Evolutionary conservation across 148 eudicot species (phyloP), one percentile per base, ranked within the genome.

Genomic region (Nepenthes mirabilis): DNA sequence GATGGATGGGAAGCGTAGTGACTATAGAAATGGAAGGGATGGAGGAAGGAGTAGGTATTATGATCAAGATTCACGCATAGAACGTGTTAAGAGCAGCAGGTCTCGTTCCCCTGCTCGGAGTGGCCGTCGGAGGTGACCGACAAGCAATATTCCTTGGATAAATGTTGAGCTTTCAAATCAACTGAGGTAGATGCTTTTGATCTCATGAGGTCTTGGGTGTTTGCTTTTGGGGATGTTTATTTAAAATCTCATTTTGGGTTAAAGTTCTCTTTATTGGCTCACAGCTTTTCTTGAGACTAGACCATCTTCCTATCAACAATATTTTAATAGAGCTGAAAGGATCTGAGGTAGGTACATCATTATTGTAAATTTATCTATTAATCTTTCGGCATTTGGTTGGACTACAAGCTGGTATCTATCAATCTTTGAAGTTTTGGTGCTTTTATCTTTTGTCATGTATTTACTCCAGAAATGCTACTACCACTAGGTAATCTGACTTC

Each of bases 61-160:
- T 62, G 84, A 78, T 43, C 75, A 71, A 48, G 69, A 69, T 36
- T 58, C 74, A 55, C 70, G 65, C 23, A 53, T 37, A 57, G 79
- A 68, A 36, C 80, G 70, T 71, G 79, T 71, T 13, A 78, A 84
- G 72, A 88, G 88, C 82, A 82, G 88, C 82, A 82, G 96, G 64
- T 88, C 89, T 33, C 79, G 70, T 49, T 93, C 96, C 43, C 91
- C 96, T 55, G 56, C 51, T 59, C 79, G 83, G 68, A 78, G 76
- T 62, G 72, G 85, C 57, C 76, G 53, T 55, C 71, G 83, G 71
- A 87, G 93, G 82, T 73, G 73, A 73, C 57, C 65, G 67, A 52
- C 76, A 71, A 66, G 43, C 63, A 53, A 52, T 70, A 56, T 78
- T 60, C 62, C 56, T 62, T 66, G 55, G 71, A 67, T 74, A 61